Conservation (phyloP, 148 eudicot genomes). For the Dianthus caryophyllus region DNA sequence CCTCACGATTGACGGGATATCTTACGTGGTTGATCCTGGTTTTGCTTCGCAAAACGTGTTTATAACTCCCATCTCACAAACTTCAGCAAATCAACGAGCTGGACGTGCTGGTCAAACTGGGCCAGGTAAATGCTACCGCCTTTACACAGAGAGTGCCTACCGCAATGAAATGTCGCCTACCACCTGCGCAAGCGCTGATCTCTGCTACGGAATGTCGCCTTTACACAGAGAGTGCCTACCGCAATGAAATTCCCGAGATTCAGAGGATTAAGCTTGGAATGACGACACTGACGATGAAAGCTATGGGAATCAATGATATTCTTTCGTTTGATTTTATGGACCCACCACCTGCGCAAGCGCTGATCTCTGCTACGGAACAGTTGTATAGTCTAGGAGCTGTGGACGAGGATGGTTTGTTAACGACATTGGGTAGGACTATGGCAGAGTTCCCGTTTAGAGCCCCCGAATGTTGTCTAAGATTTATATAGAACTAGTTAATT, state of each 20-base stretch:
- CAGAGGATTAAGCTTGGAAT: conserved; percentile 86
- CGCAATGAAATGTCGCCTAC: conserved; percentile 94
- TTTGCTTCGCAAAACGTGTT: conserved; percentile 85
- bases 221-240: conserved; percentile 89
- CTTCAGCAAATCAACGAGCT: conserved; percentile 91
- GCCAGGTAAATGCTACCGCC: conserved; percentile 90
- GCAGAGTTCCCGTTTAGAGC: conserved; percentile 95
- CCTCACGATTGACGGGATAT: conserved; percentile 90
- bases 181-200: too few species aligned
- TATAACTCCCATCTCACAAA: conserved; percentile 80
- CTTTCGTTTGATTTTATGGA: conserved; percentile 94
- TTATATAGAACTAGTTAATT: too few species aligned
- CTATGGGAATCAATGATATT: conserved; percentile 93
- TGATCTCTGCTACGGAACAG: conserved; percentile 92
- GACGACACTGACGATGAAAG: conserved; percentile 68
- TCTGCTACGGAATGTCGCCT: too few species aligned
- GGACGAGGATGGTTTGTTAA: conserved; percentile 90
- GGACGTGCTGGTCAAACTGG: conserved; percentile 97
- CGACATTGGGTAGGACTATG: conserved; percentile 90
- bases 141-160: conserved; percentile 90
- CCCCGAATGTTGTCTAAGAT: conserved; percentile 86
- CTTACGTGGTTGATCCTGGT: conserved; percentile 86
- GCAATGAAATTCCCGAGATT: conserved; percentile 88
- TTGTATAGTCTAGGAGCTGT: conserved; percentile 87
- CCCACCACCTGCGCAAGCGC: conserved; percentile 93